Evolutionary conservation across 2,329 filamentous ascomycete genomes (phyloP).

Genomic region (Corinectria fuckeliana): DNA sequence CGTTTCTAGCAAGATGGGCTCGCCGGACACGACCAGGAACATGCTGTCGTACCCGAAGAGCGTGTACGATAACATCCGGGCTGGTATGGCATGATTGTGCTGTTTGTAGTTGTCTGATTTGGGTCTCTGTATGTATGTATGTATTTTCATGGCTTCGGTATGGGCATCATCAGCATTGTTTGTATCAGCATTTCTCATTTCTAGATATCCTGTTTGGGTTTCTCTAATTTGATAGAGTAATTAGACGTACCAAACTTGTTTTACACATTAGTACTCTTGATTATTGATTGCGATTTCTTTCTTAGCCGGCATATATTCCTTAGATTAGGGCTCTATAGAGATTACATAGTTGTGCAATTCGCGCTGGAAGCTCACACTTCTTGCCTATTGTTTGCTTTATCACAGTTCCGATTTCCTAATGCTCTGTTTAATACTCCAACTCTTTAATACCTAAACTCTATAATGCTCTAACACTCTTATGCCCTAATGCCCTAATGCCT

Average conservation of each 20-base stretch:
- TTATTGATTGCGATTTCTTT: no score
- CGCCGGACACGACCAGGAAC: constrained; percentile 58
- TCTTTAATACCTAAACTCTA: no score
- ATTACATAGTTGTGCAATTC: no score
- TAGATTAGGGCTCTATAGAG: no score
- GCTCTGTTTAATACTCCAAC: no score
- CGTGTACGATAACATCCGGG: constrained; percentile 63
- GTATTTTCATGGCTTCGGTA: neutral
- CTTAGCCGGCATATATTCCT: no score
- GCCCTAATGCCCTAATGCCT: no score
- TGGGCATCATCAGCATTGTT: neutral
- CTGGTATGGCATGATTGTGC: constrained; percentile 38
- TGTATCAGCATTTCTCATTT: neutral
- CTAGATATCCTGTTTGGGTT: neutral
- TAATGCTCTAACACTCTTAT: no score
- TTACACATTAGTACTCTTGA: no score
- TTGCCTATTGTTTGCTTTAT: no score
- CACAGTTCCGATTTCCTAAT: no score
- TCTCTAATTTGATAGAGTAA: neutral
- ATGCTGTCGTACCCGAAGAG: constrained; percentile 62
- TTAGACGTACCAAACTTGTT: neutral
- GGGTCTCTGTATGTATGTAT: neutral
- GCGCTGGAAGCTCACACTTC: no score
- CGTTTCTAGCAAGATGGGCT: constrained; percentile 53
- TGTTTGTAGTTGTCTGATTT: neutral